Evolutionary conservation across 352 stramenopile genomes (phyloP).

Genomic region (Phytophthora kernoviae): DNA sequence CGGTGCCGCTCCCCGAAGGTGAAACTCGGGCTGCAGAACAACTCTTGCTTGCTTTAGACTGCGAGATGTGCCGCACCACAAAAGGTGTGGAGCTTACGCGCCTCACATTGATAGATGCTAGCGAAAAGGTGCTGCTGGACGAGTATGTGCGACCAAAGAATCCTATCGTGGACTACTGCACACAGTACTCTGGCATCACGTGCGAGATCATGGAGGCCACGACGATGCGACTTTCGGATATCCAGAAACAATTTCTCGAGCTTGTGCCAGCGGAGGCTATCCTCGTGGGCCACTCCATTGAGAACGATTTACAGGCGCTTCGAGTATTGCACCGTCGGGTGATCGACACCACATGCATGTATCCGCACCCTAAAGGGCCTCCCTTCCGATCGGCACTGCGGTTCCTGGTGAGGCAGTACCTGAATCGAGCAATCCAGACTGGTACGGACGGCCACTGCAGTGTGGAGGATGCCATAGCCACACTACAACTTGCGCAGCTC

Average conservation of each 20-base stretch:
- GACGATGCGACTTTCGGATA: conserved; percentile 59
- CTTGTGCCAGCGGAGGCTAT: conserved; percentile 74
- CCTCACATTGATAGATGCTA: conserved; percentile 73
- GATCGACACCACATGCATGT: conserved; percentile 85
- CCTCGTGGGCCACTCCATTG: conserved; percentile 88
- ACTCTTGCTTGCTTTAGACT: conserved; percentile 80
- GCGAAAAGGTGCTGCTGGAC: conserved; percentile 77
- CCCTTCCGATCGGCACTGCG: conserved; percentile 80
- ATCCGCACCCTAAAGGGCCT: conserved; percentile 78
- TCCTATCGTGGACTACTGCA: conserved; percentile 89
- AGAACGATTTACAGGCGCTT: conserved; percentile 84
- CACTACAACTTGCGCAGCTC: conserved; percentile 74
- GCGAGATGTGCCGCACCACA: conserved; percentile 88
- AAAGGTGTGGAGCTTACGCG: conserved; percentile 85
- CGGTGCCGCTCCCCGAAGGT: conserved; percentile 36
- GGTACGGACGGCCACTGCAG: conserved; percentile 78
- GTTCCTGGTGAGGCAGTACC: conserved; percentile 74
- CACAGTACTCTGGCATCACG: conserved; percentile 86
- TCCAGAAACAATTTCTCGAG: conserved; percentile 66
- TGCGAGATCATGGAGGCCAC: conserved; percentile 78
- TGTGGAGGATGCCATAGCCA: conserved; percentile 78
- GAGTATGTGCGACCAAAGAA: conserved; percentile 83
- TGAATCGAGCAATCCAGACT: conserved; percentile 78
- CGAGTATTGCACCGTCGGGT: conserved; percentile 71
- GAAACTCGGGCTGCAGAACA: conserved; percentile 41